A percentile compares a stretch with the other conserved stretches of the same genome.
Evolutionary conservation across 345 rosid species (phyloP).

Genomic region (Eucalyptus melliodora): DNA sequence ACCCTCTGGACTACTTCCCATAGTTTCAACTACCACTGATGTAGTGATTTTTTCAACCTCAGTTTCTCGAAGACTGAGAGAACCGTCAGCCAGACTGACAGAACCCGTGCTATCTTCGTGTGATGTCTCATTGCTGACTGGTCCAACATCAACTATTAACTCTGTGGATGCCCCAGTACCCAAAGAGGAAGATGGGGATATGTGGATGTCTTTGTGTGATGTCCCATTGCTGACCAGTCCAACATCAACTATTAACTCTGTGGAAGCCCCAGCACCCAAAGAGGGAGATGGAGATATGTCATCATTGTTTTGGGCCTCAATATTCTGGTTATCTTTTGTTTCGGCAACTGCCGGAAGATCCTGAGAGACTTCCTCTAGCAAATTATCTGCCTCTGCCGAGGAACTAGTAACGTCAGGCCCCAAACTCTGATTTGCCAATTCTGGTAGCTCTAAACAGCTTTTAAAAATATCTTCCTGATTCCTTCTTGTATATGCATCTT

Average conservation of each 20-base stretch:
- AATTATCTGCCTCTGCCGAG: conserved; percentile 11
- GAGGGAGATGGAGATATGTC: conserved; percentile 5
- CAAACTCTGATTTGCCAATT: conserved; percentile 11
- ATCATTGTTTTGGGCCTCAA: conserved; percentile 2
- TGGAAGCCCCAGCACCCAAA: background rate
- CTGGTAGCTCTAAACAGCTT: conserved; percentile 38
- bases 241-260: background rate
- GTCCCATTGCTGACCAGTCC: background rate
- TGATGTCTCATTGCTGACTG: background rate
- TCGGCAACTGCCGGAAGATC: conserved; percentile 6
- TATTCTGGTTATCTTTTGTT: conserved; percentile 10
- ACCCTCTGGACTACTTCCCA: background rate
- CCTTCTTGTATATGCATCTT: conserved; percentile 3
- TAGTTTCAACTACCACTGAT: conserved; percentile 19
- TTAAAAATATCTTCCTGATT: conserved; percentile 26
- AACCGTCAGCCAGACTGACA: conserved; percentile 3
- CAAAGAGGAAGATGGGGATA: conserved; percentile 5
- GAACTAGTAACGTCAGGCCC: conserved; percentile 7
- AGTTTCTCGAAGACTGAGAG: conserved; percentile 6
- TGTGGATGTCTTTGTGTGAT: background rate
- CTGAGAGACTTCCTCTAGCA: conserved; percentile 2
- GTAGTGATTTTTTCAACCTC: conserved; percentile 17
- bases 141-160: background rate
- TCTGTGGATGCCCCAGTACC: background rate
- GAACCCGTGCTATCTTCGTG: conserved; percentile 2